These are phyloP conservation scores for Colletotrichum sp. DNA, from an alignment of 2,329 filamentous ascomycete species.

Conservation along the genomic window DNA sequence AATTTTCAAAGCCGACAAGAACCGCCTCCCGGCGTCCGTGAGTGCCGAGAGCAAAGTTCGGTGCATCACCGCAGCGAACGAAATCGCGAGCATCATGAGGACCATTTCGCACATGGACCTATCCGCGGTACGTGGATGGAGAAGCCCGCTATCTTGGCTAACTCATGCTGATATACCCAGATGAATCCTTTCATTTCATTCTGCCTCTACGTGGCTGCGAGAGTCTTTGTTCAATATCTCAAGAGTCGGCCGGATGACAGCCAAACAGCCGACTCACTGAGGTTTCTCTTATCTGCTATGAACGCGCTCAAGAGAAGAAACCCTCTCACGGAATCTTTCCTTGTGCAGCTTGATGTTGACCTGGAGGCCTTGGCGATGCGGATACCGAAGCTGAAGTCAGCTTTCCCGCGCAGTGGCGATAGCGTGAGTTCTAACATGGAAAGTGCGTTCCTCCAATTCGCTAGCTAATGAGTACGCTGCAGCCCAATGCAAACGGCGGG, in stretches of 20 bases:
- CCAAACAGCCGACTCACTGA: slow-evolving; percentile 79
- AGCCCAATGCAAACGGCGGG: slow-evolving; percentile 32
- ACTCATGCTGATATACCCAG: slow-evolving; percentile 50
- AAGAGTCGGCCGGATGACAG: slow-evolving; percentile 89
- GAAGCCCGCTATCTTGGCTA: no score
- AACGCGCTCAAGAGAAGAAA: slow-evolving; percentile 87
- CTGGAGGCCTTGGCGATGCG: slow-evolving; percentile 74
- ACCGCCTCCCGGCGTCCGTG: slow-evolving; percentile 77
- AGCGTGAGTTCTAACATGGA: slow-evolving; percentile 46
- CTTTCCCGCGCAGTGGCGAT: slow-evolving; percentile 58
- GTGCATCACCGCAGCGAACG: slow-evolving; percentile 91
- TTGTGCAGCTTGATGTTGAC: slow-evolving; percentile 92
- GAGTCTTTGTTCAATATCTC: slow-evolving; percentile 96
- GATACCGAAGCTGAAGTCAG: slow-evolving; percentile 61
- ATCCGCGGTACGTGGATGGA: slow-evolving; percentile 65
- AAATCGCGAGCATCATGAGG: slow-evolving; percentile 94
- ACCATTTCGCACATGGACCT: slow-evolving; percentile 92
- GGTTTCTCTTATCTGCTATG: slow-evolving; percentile 91
- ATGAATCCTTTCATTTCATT: slow-evolving; percentile 97
- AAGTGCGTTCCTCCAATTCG: neutral
- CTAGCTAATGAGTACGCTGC: slow-evolving; percentile 24
- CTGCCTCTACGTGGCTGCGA: slow-evolving; percentile 92
- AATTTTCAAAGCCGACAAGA: slow-evolving; percentile 95
- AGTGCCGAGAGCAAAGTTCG: slow-evolving; percentile 90
- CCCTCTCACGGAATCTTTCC: slow-evolving; percentile 90